Percentiles rank a stretch among this genome's conserved stretches.
Conservation (phyloP, 139 green algal genomes). For the Chlorella sp. region DNA sequence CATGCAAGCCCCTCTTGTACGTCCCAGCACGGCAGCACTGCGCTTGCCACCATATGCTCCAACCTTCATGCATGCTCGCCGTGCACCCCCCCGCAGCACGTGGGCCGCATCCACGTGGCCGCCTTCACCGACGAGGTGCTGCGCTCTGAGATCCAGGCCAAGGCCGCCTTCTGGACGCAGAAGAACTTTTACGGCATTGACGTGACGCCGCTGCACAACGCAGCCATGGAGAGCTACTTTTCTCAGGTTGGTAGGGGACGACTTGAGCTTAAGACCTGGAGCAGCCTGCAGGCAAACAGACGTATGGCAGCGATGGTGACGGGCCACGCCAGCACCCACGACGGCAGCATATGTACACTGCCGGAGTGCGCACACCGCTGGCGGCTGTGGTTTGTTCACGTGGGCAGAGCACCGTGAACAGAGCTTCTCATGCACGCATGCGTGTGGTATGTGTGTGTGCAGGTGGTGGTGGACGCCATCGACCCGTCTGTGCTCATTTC, state of each 20-base stretch:
- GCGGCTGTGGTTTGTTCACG: too few relatives aligned
- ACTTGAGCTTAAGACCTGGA: neutral
- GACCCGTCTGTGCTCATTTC: slow-evolving; percentile 68
- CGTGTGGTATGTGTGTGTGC: slow-evolving; percentile 15
- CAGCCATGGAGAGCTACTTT: slow-evolving; percentile 69
- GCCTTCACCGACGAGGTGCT: slow-evolving; percentile 82
- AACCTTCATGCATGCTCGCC: neutral
- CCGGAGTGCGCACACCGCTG: too few relatives aligned
- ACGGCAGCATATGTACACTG: too few relatives aligned
- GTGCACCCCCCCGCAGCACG: slow-evolving; percentile 27
- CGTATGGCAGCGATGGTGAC: too few relatives aligned
- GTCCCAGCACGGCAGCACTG: neutral
- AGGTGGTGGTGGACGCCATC: slow-evolving; percentile 94
- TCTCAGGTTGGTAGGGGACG: slow-evolving; percentile 43
- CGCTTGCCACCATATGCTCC: neutral
- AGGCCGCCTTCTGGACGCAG: slow-evolving; percentile 75
- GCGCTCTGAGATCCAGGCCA: slow-evolving; percentile 62
- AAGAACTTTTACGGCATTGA: slow-evolving; percentile 84
- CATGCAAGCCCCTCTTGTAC: neutral
- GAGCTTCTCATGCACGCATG: too few relatives aligned
- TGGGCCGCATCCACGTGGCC: slow-evolving; percentile 77
- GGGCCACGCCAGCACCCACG: too few relatives aligned
- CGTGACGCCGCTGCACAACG: slow-evolving; percentile 61
- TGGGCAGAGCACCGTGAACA: too few relatives aligned
- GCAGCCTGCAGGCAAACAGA: too few relatives aligned